phyloP scores from a whole-genome alignment of 495 filamentous ascomycete genomes.

The Pseudoneurospora amorphoporcata region DNA sequence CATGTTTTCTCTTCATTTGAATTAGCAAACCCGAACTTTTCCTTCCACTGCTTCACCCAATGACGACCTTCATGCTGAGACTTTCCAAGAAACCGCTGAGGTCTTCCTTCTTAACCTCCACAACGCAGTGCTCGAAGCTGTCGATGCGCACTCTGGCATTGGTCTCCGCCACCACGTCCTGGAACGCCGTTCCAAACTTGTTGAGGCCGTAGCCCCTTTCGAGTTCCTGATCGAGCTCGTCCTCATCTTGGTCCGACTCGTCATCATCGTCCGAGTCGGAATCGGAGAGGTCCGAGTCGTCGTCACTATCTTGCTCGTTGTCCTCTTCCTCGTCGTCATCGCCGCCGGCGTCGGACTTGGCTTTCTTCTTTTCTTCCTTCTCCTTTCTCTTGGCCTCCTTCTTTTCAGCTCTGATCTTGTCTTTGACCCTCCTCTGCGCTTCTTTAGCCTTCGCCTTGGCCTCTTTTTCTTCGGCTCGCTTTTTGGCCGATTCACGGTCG shows the following conservation, averaged over 20 bases:
- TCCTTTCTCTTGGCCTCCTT: slow-evolving; percentile 40
- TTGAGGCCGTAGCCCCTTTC: slow-evolving; percentile 65
- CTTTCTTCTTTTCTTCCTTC: slow-evolving; percentile 43
- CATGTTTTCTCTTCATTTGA: background rate
- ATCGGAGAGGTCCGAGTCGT: slow-evolving; percentile 8
- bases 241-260: slow-evolving; percentile 53
- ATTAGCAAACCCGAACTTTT: background rate
- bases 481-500: slow-evolving; percentile 53
- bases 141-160: slow-evolving; percentile 85
- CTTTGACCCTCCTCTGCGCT: slow-evolving; percentile 45
- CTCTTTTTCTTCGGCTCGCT: slow-evolving; percentile 47
- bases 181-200: slow-evolving; percentile 88
- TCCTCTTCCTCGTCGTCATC: slow-evolving; percentile 38
- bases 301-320: slow-evolving; percentile 12
- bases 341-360: slow-evolving; percentile 51
- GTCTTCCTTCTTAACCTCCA: slow-evolving; percentile 94
- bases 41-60: slow-evolving; percentile 47
- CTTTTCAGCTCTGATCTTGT: slow-evolving; percentile 53
- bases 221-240: slow-evolving; percentile 45
- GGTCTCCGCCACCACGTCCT: slow-evolving; percentile 88
- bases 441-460: slow-evolving; percentile 52
- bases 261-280: slow-evolving; percentile 41
- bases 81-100: slow-evolving; percentile 83
- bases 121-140: slow-evolving; percentile 93
- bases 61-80: slow-evolving; percentile 82